These are phyloP conservation scores for Mitragyna speciosa DNA, from an alignment of 257 asterid species.

Conservation along the genomic window DNA sequence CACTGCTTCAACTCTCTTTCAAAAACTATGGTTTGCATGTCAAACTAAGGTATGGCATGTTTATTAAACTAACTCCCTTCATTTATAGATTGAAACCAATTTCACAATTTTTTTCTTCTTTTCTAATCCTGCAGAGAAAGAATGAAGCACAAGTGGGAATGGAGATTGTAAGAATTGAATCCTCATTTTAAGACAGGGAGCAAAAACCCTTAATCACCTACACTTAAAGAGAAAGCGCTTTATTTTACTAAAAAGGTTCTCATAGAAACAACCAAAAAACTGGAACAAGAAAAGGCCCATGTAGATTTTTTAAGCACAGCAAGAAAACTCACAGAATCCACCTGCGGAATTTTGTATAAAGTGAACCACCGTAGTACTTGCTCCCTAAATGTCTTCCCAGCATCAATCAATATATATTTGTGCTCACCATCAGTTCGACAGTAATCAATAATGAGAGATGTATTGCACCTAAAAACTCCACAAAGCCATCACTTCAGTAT, in stretches of 20 bases:
- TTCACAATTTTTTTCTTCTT: no score
- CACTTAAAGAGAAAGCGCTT: neutral
- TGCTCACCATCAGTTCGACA: conserved; percentile 50
- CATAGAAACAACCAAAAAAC: neutral
- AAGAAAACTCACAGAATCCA: conserved; percentile 80
- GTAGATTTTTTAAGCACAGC: neutral
- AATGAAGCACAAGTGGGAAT: no score
- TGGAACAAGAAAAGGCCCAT: neutral
- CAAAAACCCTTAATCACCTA: no score
- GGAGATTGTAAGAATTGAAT: no score
- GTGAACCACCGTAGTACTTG: conserved; percentile 98
- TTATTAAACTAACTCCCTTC: neutral
- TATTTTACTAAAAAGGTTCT: neutral
- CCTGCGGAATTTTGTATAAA: conserved; percentile 65
- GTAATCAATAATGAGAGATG: conserved; percentile 92
- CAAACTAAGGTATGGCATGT: no score
- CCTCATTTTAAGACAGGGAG: no score
- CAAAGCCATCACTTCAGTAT: conserved; percentile 3
- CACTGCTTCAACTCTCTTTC: neutral
- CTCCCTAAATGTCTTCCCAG: conserved; percentile 94
- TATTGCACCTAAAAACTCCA: conserved; percentile 72
- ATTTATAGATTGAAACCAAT: neutral
- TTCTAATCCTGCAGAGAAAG: no score
- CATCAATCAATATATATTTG: conserved; percentile 86
- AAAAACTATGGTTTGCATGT: neutral